phyloP scores from a whole-genome alignment of 768 basidiomycete genomes.

The Boletus patriciae region DNA sequence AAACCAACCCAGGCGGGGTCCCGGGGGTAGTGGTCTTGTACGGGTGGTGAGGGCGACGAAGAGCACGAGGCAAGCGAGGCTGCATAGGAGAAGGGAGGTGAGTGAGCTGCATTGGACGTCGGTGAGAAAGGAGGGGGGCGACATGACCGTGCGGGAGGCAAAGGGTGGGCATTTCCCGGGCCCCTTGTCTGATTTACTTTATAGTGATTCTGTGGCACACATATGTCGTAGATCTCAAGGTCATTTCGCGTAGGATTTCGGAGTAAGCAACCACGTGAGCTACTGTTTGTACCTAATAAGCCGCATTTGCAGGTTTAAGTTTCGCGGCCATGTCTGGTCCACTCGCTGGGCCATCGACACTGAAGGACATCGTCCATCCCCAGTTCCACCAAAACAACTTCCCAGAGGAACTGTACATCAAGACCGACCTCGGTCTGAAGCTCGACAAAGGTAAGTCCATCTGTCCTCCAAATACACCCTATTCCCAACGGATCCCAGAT shows the following conservation, averaged over 20 bases:
- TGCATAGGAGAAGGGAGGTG: conserved; percentile 4
- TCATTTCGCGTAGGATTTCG: too few relatives aligned
- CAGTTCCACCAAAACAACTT: conserved; percentile 96
- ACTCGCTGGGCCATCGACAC: conserved; percentile 54
- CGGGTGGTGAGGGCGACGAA: conserved; percentile 6
- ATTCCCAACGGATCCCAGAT: conserved; percentile 48
- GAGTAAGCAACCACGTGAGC: too few relatives aligned
- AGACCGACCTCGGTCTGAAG: conserved; percentile 79
- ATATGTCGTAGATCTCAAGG: not conserved
- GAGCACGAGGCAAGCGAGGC: conserved; percentile 11
- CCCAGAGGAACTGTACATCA: conserved; percentile 75
- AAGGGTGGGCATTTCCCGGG: not conserved
- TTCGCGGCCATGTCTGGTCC: conserved; percentile 40
- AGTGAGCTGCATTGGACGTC: not conserved
- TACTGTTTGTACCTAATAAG: not conserved
- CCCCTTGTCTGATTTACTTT: not conserved
- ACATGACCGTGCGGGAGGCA: not conserved
- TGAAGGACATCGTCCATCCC: conserved; percentile 74
- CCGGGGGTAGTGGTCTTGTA: conserved; percentile 37
- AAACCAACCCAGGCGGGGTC: conserved; percentile 42
- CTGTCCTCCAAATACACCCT: not conserved
- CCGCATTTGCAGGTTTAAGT: not conserved
- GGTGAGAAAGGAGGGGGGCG: not conserved
- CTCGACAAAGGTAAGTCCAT: conserved; percentile 76
- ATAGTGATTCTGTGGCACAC: not conserved